Evolutionary conservation across 306 rosid genomes (phyloP).

Genomic region (Sicyos baderoa): DNA sequence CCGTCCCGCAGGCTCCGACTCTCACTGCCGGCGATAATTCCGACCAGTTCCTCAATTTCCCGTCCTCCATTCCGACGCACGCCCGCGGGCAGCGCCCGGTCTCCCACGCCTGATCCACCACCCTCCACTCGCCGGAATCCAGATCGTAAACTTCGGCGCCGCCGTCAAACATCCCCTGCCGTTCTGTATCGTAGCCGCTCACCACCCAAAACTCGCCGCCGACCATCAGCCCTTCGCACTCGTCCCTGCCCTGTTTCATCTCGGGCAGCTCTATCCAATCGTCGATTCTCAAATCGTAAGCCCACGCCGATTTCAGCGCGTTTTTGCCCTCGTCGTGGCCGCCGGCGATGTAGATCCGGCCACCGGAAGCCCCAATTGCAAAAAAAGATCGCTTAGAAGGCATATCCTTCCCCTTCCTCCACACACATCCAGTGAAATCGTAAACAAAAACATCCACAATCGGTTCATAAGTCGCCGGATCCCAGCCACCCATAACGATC

Average conservation of each 20-base stretch:
- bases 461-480: constrained; percentile 42
- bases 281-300: constrained; percentile 32
- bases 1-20: constrained; percentile 32
- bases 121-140: constrained; percentile 36
- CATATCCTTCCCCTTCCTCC: constrained; percentile 38
- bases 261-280: constrained; percentile 34
- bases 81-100: constrained; percentile 37
- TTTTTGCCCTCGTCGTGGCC: constrained; percentile 54
- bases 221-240: constrained; percentile 40
- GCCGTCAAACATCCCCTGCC: constrained; percentile 36
- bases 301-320: constrained; percentile 42
- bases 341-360: constrained; percentile 36
- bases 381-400: constrained; percentile 42
- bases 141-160: constrained; percentile 35
- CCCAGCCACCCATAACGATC: constrained; percentile 56
- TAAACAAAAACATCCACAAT: constrained; percentile 37
- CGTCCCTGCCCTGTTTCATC: constrained; percentile 51
- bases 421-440: constrained; percentile 35
- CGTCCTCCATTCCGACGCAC: constrained; percentile 34
- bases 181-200: constrained; percentile 46
- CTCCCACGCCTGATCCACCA: constrained; percentile 39
- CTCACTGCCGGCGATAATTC: constrained; percentile 25
- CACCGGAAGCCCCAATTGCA: constrained; percentile 34
- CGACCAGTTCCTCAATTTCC: constrained; percentile 28
- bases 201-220: constrained; percentile 48